Evolutionary conservation across 768 basidiomycete species (phyloP), one percentile per base, ranked within the genome.

Genomic region (Rickenella mellea): DNA sequence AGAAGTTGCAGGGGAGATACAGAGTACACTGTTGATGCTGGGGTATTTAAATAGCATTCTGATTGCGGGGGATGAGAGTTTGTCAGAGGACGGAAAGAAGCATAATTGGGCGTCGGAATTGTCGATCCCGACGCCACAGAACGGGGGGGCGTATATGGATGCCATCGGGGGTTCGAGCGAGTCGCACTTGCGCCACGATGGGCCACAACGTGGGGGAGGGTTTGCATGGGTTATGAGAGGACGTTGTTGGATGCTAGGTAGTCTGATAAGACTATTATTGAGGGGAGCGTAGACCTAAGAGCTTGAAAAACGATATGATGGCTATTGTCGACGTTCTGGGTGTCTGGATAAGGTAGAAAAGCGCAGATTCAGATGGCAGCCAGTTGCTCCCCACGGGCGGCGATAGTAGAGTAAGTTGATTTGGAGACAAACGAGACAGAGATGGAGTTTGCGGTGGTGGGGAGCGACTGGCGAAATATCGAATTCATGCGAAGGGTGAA

Each of bases 81-180:
- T 39, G 60, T 44, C 11, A 66, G 63, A 33, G 58, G 60, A 20
- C 68, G 61, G 46, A 60, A 60, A 32, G 71, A 53, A 43, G 65
- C 56, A 33, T 62, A n/a, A 11, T 31, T 25, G 11, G 46, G 42
- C 3, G 43, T 37, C 15, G 35, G 20, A 8, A 27, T 19, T n/a
- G n/a, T n/a, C n/a, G n/a, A n/a, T 9, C 31, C 31, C 28, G 62
- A 41, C 62, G 55, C n/a, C n/a, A n/a, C n/a, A n/a, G n/a, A 41
- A 43, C 52, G 42, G 10, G 69, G 59, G 40, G 76, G 57, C 49
- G 67, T 63, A 60, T 87, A 89, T 51, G 85, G 85, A 64, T 87
- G 86, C 84, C 85, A 88, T 52, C 86, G 80, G 52, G 78, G 67
- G 58, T 81, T 67, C 39, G 79, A 65, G 51, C 83, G 77, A 45